Conservation (phyloP, 2,329 filamentous ascomycete genomes). For the Calonectria pteridis region DNA sequence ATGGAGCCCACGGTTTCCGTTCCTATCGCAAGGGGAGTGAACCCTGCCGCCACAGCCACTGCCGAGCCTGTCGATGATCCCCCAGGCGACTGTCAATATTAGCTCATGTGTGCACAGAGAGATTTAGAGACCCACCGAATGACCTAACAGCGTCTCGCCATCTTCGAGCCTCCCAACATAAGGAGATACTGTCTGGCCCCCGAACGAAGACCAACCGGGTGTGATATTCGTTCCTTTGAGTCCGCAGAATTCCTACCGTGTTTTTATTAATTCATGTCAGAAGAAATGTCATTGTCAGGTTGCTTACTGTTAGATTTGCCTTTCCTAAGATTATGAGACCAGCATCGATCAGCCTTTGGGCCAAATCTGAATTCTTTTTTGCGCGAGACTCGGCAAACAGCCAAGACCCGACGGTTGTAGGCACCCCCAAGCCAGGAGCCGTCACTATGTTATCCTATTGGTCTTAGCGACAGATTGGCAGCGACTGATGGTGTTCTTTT, state of each 20-base stretch:
- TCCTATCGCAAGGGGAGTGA: constrained; percentile 47
- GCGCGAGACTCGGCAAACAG: constrained; percentile 28
- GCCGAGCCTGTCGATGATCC: constrained; percentile 52
- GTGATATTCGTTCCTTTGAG: constrained; percentile 10
- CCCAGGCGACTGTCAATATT: constrained; percentile 40
- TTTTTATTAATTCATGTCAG: neutral
- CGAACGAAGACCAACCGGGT: constrained; percentile 22
- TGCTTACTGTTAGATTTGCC: constrained; percentile 27
- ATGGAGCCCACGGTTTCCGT: constrained; percentile 50
- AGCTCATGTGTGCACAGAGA: neutral
- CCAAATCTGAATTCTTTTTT: constrained; percentile 23
- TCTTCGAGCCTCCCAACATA: constrained; percentile 41
- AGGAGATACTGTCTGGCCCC: constrained; percentile 45
- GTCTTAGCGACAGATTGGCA: neutral
- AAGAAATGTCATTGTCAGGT: neutral
- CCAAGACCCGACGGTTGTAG: constrained; percentile 29
- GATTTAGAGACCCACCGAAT: constrained; percentile 31
- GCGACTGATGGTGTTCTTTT: neutral
- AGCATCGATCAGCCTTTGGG: constrained; percentile 16
- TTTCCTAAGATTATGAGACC: constrained; percentile 32
- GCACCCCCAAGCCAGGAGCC: constrained; percentile 12
- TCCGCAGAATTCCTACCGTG: constrained; percentile 10
- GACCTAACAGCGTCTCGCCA: constrained; percentile 19
- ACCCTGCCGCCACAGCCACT: constrained; percentile 48
- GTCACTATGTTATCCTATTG: constrained; percentile 27